Evolutionary conservation across 2,329 filamentous ascomycete species (phyloP).

Genomic region (Penicillium brevicompactum): DNA sequence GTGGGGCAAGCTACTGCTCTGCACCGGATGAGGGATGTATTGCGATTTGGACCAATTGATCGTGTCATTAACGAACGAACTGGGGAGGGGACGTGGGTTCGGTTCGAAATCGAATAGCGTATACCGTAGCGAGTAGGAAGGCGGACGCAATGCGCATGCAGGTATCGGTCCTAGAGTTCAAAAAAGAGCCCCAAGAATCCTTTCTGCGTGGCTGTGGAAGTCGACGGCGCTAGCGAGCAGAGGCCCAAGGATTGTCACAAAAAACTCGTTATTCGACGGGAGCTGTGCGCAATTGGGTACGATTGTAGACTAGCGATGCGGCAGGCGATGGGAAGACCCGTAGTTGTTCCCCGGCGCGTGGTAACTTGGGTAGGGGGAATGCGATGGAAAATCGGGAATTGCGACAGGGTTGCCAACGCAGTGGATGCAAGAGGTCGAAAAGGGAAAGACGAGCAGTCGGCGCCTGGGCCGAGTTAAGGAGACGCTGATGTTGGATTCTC

Average conservation of each 20-base stretch:
- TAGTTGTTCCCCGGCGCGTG: conserved; percentile 23
- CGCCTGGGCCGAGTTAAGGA: conserved; percentile 28
- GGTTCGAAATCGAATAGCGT: conserved; percentile 18
- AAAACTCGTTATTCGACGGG: neutral
- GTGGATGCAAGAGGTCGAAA: conserved; percentile 40
- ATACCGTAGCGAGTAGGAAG: conserved; percentile 27
- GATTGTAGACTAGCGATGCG: conserved; percentile 21
- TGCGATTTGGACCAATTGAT: conserved; percentile 35
- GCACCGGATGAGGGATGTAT: conserved; percentile 26
- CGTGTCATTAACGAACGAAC: conserved; percentile 20
- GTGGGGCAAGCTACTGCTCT: conserved; percentile 38
- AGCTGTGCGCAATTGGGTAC: conserved; percentile 18
- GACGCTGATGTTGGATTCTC: conserved; percentile 29
- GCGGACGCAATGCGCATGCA: conserved; percentile 30
- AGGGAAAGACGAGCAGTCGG: conserved; percentile 35
- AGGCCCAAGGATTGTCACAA: conserved; percentile 11
- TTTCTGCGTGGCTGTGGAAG: conserved; percentile 20
- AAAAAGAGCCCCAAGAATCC: conserved; percentile 24
- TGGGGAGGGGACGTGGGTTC: conserved; percentile 15
- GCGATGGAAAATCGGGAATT: conserved; percentile 31
- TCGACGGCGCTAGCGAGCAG: conserved; percentile 11
- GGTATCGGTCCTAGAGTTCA: conserved; percentile 15
- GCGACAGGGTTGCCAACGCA: conserved; percentile 39
- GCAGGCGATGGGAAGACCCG: conserved; percentile 28
- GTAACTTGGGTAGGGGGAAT: conserved; percentile 17